Evolutionary conservation across 257 asterid species (phyloP).

Genomic region (Schizonepeta tenuifolia): DNA sequence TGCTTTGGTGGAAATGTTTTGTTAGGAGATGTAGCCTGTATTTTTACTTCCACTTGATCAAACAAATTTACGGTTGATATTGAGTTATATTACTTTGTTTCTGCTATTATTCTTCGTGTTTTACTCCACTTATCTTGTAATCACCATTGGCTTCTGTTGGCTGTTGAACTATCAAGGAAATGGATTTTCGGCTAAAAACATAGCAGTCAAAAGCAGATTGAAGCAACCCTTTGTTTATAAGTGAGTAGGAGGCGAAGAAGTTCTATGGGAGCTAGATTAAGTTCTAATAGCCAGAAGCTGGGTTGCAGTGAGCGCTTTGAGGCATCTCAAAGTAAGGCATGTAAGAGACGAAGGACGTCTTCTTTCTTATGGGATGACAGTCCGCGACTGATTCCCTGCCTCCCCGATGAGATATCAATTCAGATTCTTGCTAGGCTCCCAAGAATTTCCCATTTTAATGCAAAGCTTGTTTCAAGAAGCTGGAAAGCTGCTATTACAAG

Average conservation of each 20-base stretch:
- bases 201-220: conserved; percentile 23
- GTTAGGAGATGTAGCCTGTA: not conserved
- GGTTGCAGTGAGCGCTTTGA: conserved; percentile 46
- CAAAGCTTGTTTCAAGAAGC: conserved; percentile 70
- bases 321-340: conserved; percentile 57
- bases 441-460: conserved; percentile 59
- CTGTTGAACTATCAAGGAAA: conserved; percentile 31
- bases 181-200: conserved; percentile 22
- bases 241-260: conserved; percentile 21
- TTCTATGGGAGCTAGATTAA: conserved; percentile 79
- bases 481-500: conserved; percentile 76
- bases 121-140: not conserved
- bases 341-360: conserved; percentile 75
- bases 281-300: conserved; percentile 48
- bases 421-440: conserved; percentile 89
- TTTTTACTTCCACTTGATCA: not conserved
- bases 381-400: conserved; percentile 71
- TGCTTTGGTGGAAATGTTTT: not conserved
- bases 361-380: conserved; percentile 69
- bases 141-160: conserved; percentile 28
- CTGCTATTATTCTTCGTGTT: not conserved
- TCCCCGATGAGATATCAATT: conserved; percentile 86
- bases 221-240: conserved; percentile 23
- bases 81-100: not conserved
- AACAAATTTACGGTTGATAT: not conserved